Evolutionary conservation across 768 basidiomycete species (phyloP), one percentile per base, ranked within the genome.

Genomic region (Auricularia heimuer): DNA sequence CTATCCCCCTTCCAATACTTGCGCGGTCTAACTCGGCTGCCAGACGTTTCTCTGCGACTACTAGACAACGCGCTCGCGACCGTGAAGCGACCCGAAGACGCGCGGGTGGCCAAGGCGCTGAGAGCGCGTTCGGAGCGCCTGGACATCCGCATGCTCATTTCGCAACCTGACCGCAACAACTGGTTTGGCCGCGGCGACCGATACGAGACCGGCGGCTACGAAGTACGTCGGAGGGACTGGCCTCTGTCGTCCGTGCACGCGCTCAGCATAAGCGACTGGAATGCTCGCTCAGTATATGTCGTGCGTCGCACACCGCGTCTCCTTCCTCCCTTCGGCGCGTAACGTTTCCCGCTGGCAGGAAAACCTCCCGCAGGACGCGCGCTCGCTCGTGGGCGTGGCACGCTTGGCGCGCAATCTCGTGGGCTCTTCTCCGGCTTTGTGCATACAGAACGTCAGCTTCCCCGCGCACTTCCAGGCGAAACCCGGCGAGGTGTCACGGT

Each of bases 381-480:
- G 86, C 60, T 82, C 76, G 1, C 66, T 85, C 4, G 75, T 82
- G n/a, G 77, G 77, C 1, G 79, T 88, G 35, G 74, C 76, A 8
- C 75, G 74, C n/a, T 81, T 89, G 64, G 66, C 81, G 1, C 72
- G 72, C 0, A 69, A 70, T 2, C 70, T 86, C 3, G 65, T 82
- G 65, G 68, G 54, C 3, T 60, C 39, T 51, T 63, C 37, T 18
- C 58, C 65, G 16, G 3, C 37, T 24, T n/a, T 24, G 10, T 74
- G 73, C 24, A 70, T 91, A 3, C 85, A 92, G 70, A 67, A 72
- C 44, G 77, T 93, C 51, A 67, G 74, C 1, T 78, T 89, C 34
- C 88, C 86, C 12, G 77, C 82, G 0, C 88, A 91, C 69, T 82
- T 86, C 71, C 80, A 82, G 61, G 88, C 89, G 71, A 78, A 78